phyloP scores from a whole-genome alignment of 2,329 filamentous ascomycete species.

The Cryoendolithus antarcticus region DNA sequence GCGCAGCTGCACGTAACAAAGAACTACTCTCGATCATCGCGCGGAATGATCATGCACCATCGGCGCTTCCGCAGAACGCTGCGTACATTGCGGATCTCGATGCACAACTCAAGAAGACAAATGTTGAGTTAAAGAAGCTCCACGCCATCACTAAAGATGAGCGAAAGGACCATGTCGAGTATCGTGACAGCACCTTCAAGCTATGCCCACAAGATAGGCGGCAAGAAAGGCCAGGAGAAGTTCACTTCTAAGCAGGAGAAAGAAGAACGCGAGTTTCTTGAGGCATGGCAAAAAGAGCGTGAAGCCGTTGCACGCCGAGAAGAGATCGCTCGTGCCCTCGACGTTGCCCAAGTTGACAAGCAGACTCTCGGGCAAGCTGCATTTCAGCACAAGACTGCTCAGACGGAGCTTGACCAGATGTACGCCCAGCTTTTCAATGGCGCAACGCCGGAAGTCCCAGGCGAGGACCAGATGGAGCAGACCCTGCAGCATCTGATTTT shows the following conservation, averaged over 20 bases:
- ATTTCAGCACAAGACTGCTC: constrained; percentile 28
- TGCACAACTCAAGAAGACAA: constrained; percentile 28
- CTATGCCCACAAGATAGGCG: constrained; percentile 40
- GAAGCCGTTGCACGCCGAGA: constrained; percentile 33
- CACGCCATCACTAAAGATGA: constrained; percentile 34
- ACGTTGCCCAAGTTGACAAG: constrained; percentile 28
- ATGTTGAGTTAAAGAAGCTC: constrained; percentile 29
- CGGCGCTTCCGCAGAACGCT: constrained; percentile 35
- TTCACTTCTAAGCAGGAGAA: constrained; percentile 39
- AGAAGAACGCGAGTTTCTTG: constrained; percentile 44
- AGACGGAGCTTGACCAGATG: constrained; percentile 38
- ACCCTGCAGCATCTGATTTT: constrained; percentile 24
- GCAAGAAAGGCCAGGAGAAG: constrained; percentile 33
- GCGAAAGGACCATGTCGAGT: constrained; percentile 40
- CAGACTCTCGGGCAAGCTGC: constrained; percentile 26
- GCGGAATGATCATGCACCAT: constrained; percentile 38
- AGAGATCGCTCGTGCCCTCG: constrained; percentile 28
- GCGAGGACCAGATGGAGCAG: constrained; percentile 39
- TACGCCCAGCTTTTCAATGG: constrained; percentile 43
- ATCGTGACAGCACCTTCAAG: constrained; percentile 40
- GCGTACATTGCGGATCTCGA: constrained; percentile 36
- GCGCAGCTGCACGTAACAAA: constrained; percentile 15
- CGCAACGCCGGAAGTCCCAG: constrained; percentile 39
- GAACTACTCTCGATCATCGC: constrained; percentile 36
- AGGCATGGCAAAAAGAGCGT: constrained; percentile 38